Evolutionary conservation across 306 rosid species (phyloP), one percentile per base, ranked within the genome.

Genomic region (Betula pendula): DNA sequence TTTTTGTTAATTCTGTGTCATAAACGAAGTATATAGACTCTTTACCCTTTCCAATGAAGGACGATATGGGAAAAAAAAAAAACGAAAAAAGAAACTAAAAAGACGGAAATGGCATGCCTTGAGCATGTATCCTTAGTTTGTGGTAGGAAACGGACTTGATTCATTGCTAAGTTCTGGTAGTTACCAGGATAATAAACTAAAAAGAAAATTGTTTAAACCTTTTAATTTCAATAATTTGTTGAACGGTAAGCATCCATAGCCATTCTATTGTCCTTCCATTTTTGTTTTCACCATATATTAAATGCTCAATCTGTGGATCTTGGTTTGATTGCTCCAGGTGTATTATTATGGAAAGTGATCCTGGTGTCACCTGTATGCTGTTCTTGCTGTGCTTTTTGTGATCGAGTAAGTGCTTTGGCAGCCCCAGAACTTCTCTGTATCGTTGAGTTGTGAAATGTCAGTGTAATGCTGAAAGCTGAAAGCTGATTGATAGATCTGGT

Each of bases 271-370:
- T 60, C 12, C 47, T 22, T 7, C 31, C 15, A 45, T 35, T 14
- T 27, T 42, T 22, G 53, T 6, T 49, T 25, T 47, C 15, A 22
- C 40, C 3, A 33, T 15, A 48, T 65, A 35, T 45, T 62, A 44
- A 55, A n/a, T 74, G 66, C 52, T 70, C 15, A 43, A 27, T 27
- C 77, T 4, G 24, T 24, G 15, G 52, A 38, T 38, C 53, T 60
- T 75, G 48, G 17, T 84, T 73, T 83, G 77, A 48, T 80, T 85
- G 65, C 68, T 43, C 75, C 86, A 93, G 98, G 98, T 91, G 82
- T 89, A 85, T 74, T 76, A 66, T 81, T 80, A 71, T 49, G 83
- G 89, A 60, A 84, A 84, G 71, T 71, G 81, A 83, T 70, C 76
- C 53, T 72, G 19, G 71, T 25, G 49, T 71, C 73, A 42, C 75